phyloP scores from a whole-genome alignment of 2,329 filamentous ascomycete genomes.

The Calonectria honghensis region DNA sequence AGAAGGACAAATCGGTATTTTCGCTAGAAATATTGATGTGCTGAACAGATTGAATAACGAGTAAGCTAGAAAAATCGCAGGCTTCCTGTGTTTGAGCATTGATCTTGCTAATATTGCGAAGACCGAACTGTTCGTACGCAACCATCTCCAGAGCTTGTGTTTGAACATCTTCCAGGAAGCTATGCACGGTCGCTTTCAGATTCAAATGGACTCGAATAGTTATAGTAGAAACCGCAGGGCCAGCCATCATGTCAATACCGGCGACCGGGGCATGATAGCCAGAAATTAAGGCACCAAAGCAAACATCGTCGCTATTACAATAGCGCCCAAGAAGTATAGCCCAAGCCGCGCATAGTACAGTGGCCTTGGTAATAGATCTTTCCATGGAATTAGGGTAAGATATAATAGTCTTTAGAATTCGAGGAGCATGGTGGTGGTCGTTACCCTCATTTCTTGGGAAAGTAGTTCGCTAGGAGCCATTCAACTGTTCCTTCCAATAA shows the following conservation, averaged over 20 bases:
- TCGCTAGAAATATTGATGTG: conserved; percentile 47
- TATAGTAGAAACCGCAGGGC: conserved; percentile 59
- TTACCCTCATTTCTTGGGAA: not conserved
- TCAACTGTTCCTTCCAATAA: conserved; percentile 12
- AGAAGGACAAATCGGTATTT: conserved; percentile 1
- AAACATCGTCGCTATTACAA: conserved; percentile 59
- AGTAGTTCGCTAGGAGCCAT: conserved; percentile 5
- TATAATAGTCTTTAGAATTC: not conserved
- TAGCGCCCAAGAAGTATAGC: conserved; percentile 68
- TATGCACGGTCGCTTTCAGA: conserved; percentile 55
- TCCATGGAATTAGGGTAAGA: conserved; percentile 67
- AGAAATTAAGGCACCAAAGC: conserved; percentile 65
- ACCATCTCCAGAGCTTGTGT: conserved; percentile 41
- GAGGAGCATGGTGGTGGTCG: not conserved
- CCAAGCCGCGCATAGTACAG: conserved; percentile 64
- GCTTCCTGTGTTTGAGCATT: conserved; percentile 23
- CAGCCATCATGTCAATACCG: conserved; percentile 49
- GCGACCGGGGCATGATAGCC: conserved; percentile 57
- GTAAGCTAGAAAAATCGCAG: conserved; percentile 38
- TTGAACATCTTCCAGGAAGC: conserved; percentile 63
- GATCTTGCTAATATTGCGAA: conserved; percentile 47
- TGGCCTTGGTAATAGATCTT: conserved; percentile 58
- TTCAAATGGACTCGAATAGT: conserved; percentile 51
- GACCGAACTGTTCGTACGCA: conserved; percentile 43
- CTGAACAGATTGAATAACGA: conserved; percentile 30